Percentiles rank a stretch among this genome's conserved stretches.
phyloP scores from a whole-genome alignment of 345 rosid genomes.

The Anacardium occidentale region DNA sequence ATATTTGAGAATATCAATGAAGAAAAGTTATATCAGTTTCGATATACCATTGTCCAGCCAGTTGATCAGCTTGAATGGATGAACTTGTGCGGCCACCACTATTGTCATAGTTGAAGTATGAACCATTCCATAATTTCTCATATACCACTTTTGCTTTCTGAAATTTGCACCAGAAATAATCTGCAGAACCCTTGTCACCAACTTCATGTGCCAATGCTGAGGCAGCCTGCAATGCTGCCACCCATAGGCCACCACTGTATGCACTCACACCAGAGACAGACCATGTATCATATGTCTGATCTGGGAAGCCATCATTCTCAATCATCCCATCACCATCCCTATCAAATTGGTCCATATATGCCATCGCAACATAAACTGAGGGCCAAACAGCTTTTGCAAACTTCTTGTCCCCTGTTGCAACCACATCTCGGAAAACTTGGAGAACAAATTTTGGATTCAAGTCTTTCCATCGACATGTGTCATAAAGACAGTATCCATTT shows the following conservation, averaged over 20 bases:
- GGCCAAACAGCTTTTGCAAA: conserved; percentile 91
- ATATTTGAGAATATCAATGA: background rate
- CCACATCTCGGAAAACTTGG: conserved; percentile 85
- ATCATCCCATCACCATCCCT: conserved; percentile 95
- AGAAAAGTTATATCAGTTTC: background rate
- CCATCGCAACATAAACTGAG: conserved; percentile 83
- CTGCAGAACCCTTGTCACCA: conserved; percentile 74
- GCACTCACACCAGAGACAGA: conserved; percentile 85
- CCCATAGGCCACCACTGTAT: conserved; percentile 90
- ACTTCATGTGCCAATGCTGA: conserved; percentile 75
- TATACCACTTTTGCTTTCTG: conserved; percentile 73
- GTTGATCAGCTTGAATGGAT: conserved; percentile 94
- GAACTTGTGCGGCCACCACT: conserved; percentile 60
- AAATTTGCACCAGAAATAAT: conserved; percentile 79
- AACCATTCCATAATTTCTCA: conserved; percentile 84
- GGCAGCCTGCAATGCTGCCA: conserved; percentile 93
- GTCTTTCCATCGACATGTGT: conserved; percentile 90
- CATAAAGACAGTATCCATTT: conserved; percentile 65
- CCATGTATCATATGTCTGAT: conserved; percentile 98
- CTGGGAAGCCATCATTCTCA: conserved; percentile 95
- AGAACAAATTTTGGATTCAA: conserved; percentile 92
- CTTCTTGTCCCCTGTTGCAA: conserved; percentile 78
- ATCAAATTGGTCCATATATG: conserved; percentile 88
- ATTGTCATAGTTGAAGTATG: conserved; percentile 79
- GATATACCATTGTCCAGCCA: conserved; percentile 89